A percentile compares a stretch with the other conserved stretches of the same genome.
Conservation (phyloP, 306 rosid genomes). For the Castanopsis chinensis region DNA sequence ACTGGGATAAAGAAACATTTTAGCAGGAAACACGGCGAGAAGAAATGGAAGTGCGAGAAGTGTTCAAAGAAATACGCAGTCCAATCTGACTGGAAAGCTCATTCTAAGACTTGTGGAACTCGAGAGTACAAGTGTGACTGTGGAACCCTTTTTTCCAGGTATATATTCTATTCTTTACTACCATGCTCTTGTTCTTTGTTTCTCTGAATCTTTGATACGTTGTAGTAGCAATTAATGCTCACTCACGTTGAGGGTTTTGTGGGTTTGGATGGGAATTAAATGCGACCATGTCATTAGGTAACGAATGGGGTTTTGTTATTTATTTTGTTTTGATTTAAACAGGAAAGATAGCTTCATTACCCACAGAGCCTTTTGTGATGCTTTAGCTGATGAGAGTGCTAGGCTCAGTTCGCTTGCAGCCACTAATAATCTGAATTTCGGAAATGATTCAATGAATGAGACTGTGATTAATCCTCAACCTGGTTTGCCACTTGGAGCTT, state of each 20-base stretch:
- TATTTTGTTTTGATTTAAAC: constrained; percentile 23
- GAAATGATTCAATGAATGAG: constrained; percentile 45
- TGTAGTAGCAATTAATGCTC: constrained; percentile 34
- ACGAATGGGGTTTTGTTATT: constrained; percentile 23
- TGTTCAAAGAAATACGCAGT: constrained; percentile 96
- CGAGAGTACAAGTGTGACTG: constrained; percentile 94
- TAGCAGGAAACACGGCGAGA: constrained; percentile 93
- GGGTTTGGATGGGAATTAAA: constrained; percentile 29
- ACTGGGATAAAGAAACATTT: constrained; percentile 95
- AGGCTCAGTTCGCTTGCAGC: constrained; percentile 56
- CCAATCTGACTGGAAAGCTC: constrained; percentile 98
- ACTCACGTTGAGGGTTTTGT: constrained; percentile 33
- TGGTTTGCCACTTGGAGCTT: constrained; percentile 30
- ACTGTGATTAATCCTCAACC: constrained; percentile 32
- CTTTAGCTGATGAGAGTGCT: constrained; percentile 92
- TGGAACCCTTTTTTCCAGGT: constrained; percentile 97
- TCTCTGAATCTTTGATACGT: background rate
- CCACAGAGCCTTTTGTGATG: constrained; percentile 96
- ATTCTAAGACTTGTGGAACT: constrained; percentile 91
- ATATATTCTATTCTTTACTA: background rate
- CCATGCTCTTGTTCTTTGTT: background rate
- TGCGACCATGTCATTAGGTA: constrained; percentile 31
- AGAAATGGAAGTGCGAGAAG: constrained; percentile 97
- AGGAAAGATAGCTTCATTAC: constrained; percentile 98
- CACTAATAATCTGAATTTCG: constrained; percentile 54